phyloP scores from a whole-genome alignment of 495 filamentous ascomycete species.

The Neurospora discreta region DNA sequence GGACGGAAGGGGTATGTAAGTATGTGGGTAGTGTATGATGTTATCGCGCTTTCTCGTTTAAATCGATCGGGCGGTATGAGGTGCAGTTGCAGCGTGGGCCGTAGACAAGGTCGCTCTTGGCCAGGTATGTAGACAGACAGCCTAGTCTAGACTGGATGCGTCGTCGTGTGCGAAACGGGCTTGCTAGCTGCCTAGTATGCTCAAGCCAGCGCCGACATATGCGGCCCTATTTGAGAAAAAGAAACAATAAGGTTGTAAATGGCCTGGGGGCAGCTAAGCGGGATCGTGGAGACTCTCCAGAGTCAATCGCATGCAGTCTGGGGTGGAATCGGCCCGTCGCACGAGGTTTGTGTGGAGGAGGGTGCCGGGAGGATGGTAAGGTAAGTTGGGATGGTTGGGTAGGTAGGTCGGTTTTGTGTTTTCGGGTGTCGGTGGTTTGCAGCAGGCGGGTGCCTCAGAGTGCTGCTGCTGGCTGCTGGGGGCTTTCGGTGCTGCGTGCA shows the following conservation, averaged over 20 bases:
- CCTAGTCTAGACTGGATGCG: not conserved
- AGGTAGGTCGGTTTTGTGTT: too few species aligned
- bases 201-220: constrained; percentile 13
- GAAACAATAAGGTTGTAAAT: constrained; percentile 8
- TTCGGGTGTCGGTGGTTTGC: too few species aligned
- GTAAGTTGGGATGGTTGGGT: not conserved
- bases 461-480: too few species aligned
- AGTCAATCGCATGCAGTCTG: constrained; percentile 16
- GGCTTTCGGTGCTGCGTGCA: too few species aligned
- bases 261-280: constrained; percentile 11
- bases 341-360: constrained; percentile 7
- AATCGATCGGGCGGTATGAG: not conserved
- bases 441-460: too few species aligned
- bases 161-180: not conserved
- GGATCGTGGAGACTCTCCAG: constrained; percentile 24
- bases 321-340: constrained; percentile 25
- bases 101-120: not conserved
- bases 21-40: not conserved
- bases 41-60: not conserved
- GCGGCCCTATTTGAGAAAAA: constrained; percentile 13
- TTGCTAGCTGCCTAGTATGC: too few species aligned
- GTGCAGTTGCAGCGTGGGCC: not conserved
- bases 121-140: not conserved
- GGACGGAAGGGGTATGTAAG: not conserved
- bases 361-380: constrained; percentile 7